These are phyloP conservation scores for Paecilomyces fulvus DNA, from an alignment of 2,329 filamentous ascomycete genomes.

Conservation along the genomic window DNA sequence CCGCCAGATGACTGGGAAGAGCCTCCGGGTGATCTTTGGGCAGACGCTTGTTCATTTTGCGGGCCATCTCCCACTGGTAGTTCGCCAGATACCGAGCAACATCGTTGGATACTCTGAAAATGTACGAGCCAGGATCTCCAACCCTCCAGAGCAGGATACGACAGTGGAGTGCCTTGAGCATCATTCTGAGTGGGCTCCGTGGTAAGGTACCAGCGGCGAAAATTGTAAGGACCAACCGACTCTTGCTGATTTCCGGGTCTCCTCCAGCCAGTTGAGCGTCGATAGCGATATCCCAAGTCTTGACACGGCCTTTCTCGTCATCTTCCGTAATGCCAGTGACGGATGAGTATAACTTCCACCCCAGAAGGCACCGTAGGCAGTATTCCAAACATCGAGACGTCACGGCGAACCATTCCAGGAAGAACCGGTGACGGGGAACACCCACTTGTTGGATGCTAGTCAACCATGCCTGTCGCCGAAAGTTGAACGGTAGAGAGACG, in stretches of 20 bases:
- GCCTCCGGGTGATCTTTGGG: conserved; percentile 52
- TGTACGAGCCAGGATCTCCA: conserved; percentile 56
- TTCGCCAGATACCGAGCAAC: conserved; percentile 66
- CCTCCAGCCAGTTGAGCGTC: conserved; percentile 89
- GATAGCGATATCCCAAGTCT: conserved; percentile 87
- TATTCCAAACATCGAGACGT: conserved; percentile 74
- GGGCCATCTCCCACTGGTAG: conserved; percentile 73
- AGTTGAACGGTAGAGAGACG: conserved; percentile 69
- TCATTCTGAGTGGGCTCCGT: conserved; percentile 70
- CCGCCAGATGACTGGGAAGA: conserved; percentile 67
- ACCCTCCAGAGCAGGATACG: conserved; percentile 80
- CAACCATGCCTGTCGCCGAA: conserved; percentile 82
- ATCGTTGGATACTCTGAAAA: conserved; percentile 56
- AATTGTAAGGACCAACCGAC: conserved; percentile 73
- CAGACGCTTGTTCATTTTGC: conserved; percentile 45
- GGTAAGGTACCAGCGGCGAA: conserved; percentile 83
- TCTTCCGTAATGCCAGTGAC: conserved; percentile 75
- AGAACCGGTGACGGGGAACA: conserved; percentile 78
- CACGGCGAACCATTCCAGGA: conserved; percentile 75
- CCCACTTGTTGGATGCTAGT: conserved; percentile 88
- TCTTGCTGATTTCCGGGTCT: conserved; percentile 81
- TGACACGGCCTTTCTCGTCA: conserved; percentile 75
- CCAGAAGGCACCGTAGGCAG: conserved; percentile 67
- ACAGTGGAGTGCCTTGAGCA: conserved; percentile 87
- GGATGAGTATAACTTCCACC: conserved; percentile 66